Conservation (phyloP, 495 filamentous ascomycete genomes). For the Cercophora samala region DNA sequence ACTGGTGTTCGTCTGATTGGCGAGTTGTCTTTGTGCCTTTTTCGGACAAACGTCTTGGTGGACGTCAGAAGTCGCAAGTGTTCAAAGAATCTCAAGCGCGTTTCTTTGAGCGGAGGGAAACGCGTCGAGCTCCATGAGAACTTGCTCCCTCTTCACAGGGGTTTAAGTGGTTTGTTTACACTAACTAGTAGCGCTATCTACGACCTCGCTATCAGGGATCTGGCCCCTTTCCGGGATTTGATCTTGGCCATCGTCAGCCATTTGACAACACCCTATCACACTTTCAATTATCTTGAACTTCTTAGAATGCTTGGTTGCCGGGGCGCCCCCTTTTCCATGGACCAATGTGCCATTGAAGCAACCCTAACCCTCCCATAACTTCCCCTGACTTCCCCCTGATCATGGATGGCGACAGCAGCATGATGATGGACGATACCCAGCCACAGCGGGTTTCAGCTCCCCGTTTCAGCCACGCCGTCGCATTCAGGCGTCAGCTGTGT, state of each 20-base stretch:
- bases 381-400: background rate
- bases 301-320: background rate
- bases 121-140: background rate
- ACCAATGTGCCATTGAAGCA: background rate
- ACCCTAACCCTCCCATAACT: background rate
- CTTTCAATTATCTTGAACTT: background rate
- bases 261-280: no score
- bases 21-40: background rate
- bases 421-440: background rate
- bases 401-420: background rate
- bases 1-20: conserved; percentile 3
- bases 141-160: background rate
- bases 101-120: background rate
- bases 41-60: background rate
- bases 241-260: no score
- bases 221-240: no score
- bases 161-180: background rate
- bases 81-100: background rate
- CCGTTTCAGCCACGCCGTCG: conserved; percentile 20
- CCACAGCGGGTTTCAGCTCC: conserved; percentile 25
- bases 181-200: background rate
- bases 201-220: background rate
- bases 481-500: conserved; percentile 25
- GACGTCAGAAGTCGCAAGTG: background rate
- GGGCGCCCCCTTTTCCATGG: background rate